Base-by-base conservation (phyloP, 495 filamentous ascomycete species). In the Penicillium daleae region DNA sequence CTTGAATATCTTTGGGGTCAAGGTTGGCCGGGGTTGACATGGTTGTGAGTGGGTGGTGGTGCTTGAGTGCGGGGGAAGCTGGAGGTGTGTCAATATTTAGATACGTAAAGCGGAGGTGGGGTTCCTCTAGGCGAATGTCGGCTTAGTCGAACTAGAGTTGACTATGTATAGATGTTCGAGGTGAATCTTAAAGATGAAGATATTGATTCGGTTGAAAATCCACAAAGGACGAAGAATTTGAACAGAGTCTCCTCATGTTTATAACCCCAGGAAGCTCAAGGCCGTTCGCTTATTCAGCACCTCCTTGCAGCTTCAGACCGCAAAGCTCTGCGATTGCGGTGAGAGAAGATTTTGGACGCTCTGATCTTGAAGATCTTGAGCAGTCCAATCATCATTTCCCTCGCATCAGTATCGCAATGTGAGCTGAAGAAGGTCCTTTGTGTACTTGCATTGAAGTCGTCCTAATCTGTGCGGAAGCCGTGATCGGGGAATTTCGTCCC, bases 21-120 rank as follows among this genome's bases (percentile, higher is more conserved):
- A 70, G 60, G n/a, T 63, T 60, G 62, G 62, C 61, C 55, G 68
- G 63, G 37, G 40, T 53, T 32, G 63, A 64, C 69, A 75, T 74
- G 44, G 55, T 66, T 31, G 49, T 26, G n/a, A 21, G 9, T 31
- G 27, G 56, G 51, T 22, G n/a, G n/a, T 31, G 35, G 21, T 39
- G 54, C 8, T 27, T 33, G 21, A 42, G 37, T 56, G 54, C 54
- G 54, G 54, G 54, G 53, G 22, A 5, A 32, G 27, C 32, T 52
- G 49, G 49, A 52, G 15, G 29, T 32, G 13, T 8, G 15, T 57
- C 4, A 24, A 29, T 29, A 27, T 52, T 32, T 9, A 24, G 42
- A 24, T 46, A 22, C 8, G 22, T 21, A 24, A 46, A 46, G 3
- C 19, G 42, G 42, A 46, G 4, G 42, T 46, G 42, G 42, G 6